A percentile compares a stretch with the other conserved stretches of the same genome.
These are phyloP conservation scores for Marasmius fiardii DNA, from an alignment of 1,284 basidiomycete genomes.

Conservation along the genomic window DNA sequence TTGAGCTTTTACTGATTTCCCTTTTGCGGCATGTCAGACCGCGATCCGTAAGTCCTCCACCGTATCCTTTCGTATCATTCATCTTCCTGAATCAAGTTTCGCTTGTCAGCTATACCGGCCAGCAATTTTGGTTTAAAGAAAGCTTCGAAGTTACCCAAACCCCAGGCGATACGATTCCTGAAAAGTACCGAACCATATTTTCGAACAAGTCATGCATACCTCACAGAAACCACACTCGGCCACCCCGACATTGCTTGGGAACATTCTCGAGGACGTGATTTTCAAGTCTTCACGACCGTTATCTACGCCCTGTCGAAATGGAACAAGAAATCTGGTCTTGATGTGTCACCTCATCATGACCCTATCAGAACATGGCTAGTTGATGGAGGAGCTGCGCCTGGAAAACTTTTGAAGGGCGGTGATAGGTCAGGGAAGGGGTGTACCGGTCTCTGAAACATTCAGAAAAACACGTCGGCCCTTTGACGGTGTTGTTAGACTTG, in stretches of 20 bases:
- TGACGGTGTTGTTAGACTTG: slow-evolving; percentile 39
- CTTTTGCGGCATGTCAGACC: too few relatives aligned
- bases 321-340: slow-evolving; percentile 18
- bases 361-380: background rate
- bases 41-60: background rate
- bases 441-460: slow-evolving; percentile 26
- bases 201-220: slow-evolving; percentile 37
- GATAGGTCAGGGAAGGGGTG: background rate
- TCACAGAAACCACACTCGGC: slow-evolving; percentile 40
- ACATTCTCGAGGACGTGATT: slow-evolving; percentile 55
- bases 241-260: slow-evolving; percentile 41
- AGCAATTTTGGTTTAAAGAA: background rate
- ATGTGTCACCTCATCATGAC: slow-evolving; percentile 32
- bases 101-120: background rate
- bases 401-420: background rate
- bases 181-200: background rate
- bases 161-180: background rate
- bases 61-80: background rate
- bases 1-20: background rate
- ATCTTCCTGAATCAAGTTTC: background rate
- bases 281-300: slow-evolving; percentile 54
- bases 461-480: slow-evolving; percentile 37
- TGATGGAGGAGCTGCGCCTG: background rate
- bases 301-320: slow-evolving; percentile 49
- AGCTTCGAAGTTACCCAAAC: background rate